These are phyloP conservation scores for Drechslerella dactyloides DNA, from an alignment of 2,329 filamentous ascomycete species.

Conservation along the genomic window DNA sequence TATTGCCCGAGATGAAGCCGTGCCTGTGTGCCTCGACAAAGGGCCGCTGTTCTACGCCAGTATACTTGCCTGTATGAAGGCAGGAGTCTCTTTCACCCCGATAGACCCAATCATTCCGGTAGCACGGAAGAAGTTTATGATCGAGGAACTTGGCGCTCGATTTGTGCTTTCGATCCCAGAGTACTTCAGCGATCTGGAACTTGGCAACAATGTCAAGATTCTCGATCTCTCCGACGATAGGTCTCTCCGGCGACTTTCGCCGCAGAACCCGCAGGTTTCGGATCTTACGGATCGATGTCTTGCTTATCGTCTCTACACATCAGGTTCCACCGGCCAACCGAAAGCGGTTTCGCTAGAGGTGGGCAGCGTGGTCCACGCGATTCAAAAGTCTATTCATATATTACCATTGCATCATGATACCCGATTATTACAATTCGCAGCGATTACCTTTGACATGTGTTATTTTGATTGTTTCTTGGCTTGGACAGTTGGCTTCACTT, in stretches of 20 bases:
- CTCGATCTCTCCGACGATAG: slow-evolving; percentile 49
- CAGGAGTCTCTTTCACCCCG: slow-evolving; percentile 55
- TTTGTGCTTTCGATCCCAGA: slow-evolving; percentile 42
- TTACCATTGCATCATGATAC: slow-evolving; percentile 59
- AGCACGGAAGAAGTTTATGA: slow-evolving; percentile 54
- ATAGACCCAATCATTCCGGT: slow-evolving; percentile 54
- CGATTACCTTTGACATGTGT: slow-evolving; percentile 59
- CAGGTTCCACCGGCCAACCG: slow-evolving; percentile 59
- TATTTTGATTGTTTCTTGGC: slow-evolving; percentile 62
- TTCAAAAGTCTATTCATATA: slow-evolving; percentile 57
- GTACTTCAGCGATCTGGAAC: slow-evolving; percentile 35
- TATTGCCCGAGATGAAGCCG: slow-evolving; percentile 53
- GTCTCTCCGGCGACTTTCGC: slow-evolving; percentile 29
- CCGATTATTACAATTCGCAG: slow-evolving; percentile 60
- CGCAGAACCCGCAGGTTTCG: slow-evolving; percentile 55
- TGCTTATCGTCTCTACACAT: slow-evolving; percentile 61
- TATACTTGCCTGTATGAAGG: slow-evolving; percentile 54
- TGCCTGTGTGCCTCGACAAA: slow-evolving; percentile 55
- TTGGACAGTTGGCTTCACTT: slow-evolving; percentile 60
- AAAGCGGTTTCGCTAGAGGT: slow-evolving; percentile 61
- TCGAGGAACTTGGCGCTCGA: slow-evolving; percentile 53
- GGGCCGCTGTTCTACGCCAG: slow-evolving; percentile 54
- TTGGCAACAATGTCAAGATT: slow-evolving; percentile 16
- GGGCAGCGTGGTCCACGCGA: slow-evolving; percentile 58
- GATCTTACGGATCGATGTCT: slow-evolving; percentile 56